Conservation (phyloP, 1,284 basidiomycete species). For the Naganishia albida region DNA sequence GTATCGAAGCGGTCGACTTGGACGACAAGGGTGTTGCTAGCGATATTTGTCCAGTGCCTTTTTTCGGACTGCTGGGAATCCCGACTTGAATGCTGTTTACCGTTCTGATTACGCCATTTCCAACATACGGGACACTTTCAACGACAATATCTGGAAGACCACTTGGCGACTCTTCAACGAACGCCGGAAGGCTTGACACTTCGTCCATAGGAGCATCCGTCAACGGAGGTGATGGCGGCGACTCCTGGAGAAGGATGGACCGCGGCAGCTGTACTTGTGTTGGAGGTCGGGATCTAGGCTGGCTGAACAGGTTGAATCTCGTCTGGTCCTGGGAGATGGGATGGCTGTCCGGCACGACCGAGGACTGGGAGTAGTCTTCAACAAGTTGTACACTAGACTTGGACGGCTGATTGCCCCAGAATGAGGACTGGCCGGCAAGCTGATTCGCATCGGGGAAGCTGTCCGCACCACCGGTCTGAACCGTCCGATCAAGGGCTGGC, state of each 20-base stretch:
- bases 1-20: conserved; percentile 10
- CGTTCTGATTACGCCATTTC: not conserved
- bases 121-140: not conserved
- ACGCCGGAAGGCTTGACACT: conserved; percentile 8
- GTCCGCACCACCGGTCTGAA: conserved; percentile 6
- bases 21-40: conserved; percentile 9
- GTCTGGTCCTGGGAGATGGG: conserved; percentile 5
- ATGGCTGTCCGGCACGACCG: conserved; percentile 5
- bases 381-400: not conserved
- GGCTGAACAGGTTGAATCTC: not conserved
- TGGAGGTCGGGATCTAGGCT: not conserved
- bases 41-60: not conserved
- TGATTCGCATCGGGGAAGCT: conserved; percentile 11
- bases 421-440: conserved; percentile 28
- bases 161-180: conserved; percentile 11
- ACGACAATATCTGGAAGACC: conserved; percentile 14
- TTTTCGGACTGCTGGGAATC: not conserved
- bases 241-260: conserved; percentile 23
- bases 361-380: not conserved
- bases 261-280: conserved; percentile 5
- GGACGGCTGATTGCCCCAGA: conserved; percentile 26
- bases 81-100: not conserved
- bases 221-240: conserved; percentile 27
- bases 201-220: conserved; percentile 19
- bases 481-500: conserved; percentile 14